A percentile compares a stretch with the other conserved stretches of the same genome.
phyloP scores from a whole-genome alignment of 495 filamentous ascomycete species.

The Podospora conica region DNA sequence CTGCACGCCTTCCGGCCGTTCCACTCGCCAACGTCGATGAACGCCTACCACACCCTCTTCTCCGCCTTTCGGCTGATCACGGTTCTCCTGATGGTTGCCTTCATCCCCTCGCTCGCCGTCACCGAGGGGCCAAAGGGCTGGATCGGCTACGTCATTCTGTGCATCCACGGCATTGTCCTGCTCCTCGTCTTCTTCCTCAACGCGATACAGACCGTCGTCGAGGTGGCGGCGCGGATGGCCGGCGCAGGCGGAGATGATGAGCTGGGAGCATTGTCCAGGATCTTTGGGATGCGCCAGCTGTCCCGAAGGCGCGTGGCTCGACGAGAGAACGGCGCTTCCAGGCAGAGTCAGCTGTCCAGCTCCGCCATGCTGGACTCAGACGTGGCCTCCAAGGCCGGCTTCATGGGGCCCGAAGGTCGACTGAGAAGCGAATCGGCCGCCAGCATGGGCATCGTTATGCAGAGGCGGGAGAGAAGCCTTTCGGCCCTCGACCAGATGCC shows the following conservation, averaged over 20 bases:
- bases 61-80: slow-evolving; percentile 68
- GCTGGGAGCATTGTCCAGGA: slow-evolving; percentile 77
- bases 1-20: slow-evolving; percentile 87
- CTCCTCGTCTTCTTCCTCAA: slow-evolving; percentile 94
- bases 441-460: slow-evolving; percentile 68
- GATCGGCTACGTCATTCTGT: slow-evolving; percentile 89
- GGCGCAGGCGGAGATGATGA: slow-evolving; percentile 74
- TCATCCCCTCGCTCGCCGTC: slow-evolving; percentile 75
- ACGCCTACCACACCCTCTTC: slow-evolving; percentile 84
- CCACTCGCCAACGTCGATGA: slow-evolving; percentile 92
- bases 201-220: slow-evolving; percentile 79
- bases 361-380: slow-evolving; percentile 69
- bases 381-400: slow-evolving; percentile 58
- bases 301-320: slow-evolving; percentile 62
- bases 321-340: slow-evolving; percentile 48
- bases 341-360: slow-evolving; percentile 73
- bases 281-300: slow-evolving; percentile 88
- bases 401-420: slow-evolving; percentile 54
- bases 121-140: slow-evolving; percentile 75
- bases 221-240: slow-evolving; percentile 71
- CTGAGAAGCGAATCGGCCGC: slow-evolving; percentile 73
- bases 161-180: slow-evolving; percentile 79
- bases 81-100: slow-evolving; percentile 78
- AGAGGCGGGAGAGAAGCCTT: slow-evolving; percentile 35
- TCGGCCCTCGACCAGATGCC: slow-evolving; percentile 40